A percentile compares a stretch with the other conserved stretches of the same genome.
Evolutionary conservation across 805 yeast species (phyloP).

Genomic region (Komagataella phaffii): DNA sequence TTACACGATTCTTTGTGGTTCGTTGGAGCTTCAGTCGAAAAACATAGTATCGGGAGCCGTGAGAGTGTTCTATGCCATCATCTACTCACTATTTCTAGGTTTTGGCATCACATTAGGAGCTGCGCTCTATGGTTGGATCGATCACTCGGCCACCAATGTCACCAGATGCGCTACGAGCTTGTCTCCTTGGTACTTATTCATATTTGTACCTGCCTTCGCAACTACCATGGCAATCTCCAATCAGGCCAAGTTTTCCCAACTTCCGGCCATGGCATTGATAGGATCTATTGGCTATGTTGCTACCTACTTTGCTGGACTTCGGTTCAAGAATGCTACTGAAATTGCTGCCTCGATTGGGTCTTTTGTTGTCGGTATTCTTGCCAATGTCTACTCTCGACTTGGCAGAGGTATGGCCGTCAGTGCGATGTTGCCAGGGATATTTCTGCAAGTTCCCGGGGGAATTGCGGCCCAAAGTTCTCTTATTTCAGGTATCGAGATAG

Average conservation of each 20-base stretch:
- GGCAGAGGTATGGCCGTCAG: conserved; percentile 89
- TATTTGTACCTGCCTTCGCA: conserved; percentile 72
- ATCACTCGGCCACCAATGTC: conserved; percentile 51
- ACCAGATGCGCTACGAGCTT: conserved; percentile 42
- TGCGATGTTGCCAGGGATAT: conserved; percentile 91
- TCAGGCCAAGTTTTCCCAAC: conserved; percentile 69
- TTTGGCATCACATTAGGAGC: conserved; percentile 93
- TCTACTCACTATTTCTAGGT: conserved; percentile 80
- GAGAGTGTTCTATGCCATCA: conserved; percentile 91
- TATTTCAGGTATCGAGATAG: conserved; percentile 65
- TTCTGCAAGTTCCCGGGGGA: conserved; percentile 91
- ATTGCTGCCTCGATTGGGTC: conserved; percentile 87
- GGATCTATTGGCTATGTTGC: conserved; percentile 76
- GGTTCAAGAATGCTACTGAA: conserved; percentile 60
- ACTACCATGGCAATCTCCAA: conserved; percentile 53
- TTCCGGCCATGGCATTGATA: conserved; percentile 73
- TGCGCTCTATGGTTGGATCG: conserved; percentile 91
- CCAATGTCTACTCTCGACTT: conserved; percentile 77
- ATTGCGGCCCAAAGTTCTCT: conserved; percentile 82
- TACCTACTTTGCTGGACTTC: conserved; percentile 62
- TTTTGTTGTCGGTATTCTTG: conserved; percentile 76
- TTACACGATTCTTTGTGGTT: conserved; percentile 83
- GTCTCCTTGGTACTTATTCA: conserved; percentile 44
- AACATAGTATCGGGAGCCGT: conserved; percentile 90
- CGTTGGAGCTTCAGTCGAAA: conserved; percentile 79